Conservation (phyloP, 2,329 filamentous ascomycete species). For the Trichoderma lentiforme region DNA sequence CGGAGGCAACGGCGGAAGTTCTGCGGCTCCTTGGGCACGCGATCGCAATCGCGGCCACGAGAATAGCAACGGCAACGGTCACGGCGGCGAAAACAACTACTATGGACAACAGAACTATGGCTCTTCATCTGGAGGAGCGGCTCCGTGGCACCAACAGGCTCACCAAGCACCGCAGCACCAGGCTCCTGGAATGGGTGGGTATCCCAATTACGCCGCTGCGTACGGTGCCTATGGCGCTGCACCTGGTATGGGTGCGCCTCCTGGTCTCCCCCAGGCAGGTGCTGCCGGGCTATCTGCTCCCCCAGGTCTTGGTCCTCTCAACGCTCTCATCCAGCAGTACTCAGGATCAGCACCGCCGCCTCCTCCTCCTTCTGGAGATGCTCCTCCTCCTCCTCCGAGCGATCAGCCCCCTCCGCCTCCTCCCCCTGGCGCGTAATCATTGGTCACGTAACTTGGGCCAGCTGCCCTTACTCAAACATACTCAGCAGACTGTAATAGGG, state of each 20-base stretch:
- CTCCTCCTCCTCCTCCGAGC: constrained; percentile 55
- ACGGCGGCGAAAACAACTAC: constrained; percentile 27
- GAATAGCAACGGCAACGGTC: constrained; percentile 30
- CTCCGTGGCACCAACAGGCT: constrained; percentile 46
- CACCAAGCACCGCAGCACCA: constrained; percentile 44
- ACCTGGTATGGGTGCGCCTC: constrained; percentile 40
- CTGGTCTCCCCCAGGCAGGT: constrained; percentile 42
- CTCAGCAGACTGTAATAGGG: constrained; percentile 13
- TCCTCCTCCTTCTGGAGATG: constrained; percentile 53
- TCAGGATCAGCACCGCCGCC: constrained; percentile 54
- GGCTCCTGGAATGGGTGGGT: constrained; percentile 52
- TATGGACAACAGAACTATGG: constrained; percentile 26
- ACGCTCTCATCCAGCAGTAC: constrained; percentile 66
- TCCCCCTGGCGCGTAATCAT: constrained; percentile 50
- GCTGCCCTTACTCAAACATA: neutral
- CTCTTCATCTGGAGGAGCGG: constrained; percentile 26
- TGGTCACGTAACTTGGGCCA: neutral
- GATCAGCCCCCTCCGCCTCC: constrained; percentile 49
- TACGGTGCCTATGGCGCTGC: constrained; percentile 50
- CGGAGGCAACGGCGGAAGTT: constrained; percentile 40
- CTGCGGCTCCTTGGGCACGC: constrained; percentile 59
- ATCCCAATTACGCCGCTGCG: constrained; percentile 48
- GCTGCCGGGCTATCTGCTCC: constrained; percentile 51
- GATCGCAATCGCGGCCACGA: constrained; percentile 53
- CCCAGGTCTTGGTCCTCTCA: constrained; percentile 57